A percentile compares a stretch with the other conserved stretches of the same genome.
phyloP scores from a whole-genome alignment of 2,329 filamentous ascomycete genomes.

The Hypocreales sp. region DNA sequence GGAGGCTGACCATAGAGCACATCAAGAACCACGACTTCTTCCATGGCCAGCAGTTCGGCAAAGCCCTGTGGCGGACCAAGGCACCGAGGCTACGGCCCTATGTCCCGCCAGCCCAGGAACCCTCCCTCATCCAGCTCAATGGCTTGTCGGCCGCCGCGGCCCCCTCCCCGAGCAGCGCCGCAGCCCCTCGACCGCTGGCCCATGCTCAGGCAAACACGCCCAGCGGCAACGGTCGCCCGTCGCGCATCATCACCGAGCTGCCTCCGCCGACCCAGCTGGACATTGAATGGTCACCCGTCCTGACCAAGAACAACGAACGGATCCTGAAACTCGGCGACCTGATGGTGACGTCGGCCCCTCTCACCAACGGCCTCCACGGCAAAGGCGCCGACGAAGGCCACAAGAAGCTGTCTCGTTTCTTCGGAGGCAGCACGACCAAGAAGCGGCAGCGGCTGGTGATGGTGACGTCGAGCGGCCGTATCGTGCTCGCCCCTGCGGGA shows the following conservation, averaged over 20 bases:
- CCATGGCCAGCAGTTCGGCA: constrained; percentile 71
- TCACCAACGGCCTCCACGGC: constrained; percentile 57
- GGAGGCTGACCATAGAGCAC: constrained; percentile 80
- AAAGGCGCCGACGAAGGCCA: constrained; percentile 59
- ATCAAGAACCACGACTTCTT: constrained; percentile 97
- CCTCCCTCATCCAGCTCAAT: constrained; percentile 59
- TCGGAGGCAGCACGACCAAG: constrained; percentile 80
- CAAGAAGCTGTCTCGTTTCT: constrained; percentile 87
- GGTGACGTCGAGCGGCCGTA: constrained; percentile 80
- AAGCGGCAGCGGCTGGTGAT: constrained; percentile 88
- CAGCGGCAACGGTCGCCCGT: constrained; percentile 43
- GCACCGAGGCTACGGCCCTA: constrained; percentile 79
- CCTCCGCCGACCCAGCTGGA: constrained; percentile 94
- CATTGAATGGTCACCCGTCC: constrained; percentile 94
- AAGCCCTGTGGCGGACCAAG: constrained; percentile 74
- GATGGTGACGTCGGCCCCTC: constrained; percentile 64
- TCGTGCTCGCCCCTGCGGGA: constrained; percentile 79
- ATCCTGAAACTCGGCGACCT: constrained; percentile 91
- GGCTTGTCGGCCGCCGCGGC: constrained; percentile 22
- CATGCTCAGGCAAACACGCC: constrained; percentile 20
- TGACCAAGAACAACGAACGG: constrained; percentile 80
- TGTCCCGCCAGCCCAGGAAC: constrained; percentile 59
- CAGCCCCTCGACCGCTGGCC: constrained; percentile 13
- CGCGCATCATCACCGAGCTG: constrained; percentile 82
- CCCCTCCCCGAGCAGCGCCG: constrained; percentile 13